These are phyloP conservation scores for Primulina eburnea DNA, from an alignment of 257 asterid genomes.

Conservation along the genomic window DNA sequence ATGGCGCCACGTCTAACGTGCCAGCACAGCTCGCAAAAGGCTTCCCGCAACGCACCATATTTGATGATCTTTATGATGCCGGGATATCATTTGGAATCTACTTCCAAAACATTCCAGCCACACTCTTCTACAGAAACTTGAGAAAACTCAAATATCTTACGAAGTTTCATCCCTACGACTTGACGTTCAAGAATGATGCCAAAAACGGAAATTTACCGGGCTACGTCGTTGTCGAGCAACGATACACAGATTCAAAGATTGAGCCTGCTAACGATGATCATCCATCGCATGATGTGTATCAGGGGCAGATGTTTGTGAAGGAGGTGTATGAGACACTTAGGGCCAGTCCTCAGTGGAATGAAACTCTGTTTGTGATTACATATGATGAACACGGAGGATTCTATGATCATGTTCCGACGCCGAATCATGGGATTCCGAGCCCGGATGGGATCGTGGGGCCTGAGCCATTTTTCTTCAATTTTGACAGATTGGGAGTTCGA, in stretches of 20 bases:
- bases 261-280: slow-evolving; percentile 89
- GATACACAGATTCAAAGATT: slow-evolving; percentile 59
- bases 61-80: slow-evolving; percentile 60
- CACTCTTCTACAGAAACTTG: slow-evolving; percentile 60
- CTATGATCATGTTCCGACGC: slow-evolving; percentile 77
- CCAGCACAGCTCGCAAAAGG: slow-evolving; percentile 53
- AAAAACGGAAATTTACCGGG: slow-evolving; percentile 56
- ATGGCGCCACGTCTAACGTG: slow-evolving; percentile 80
- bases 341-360: slow-evolving; percentile 83
- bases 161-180: slow-evolving; percentile 54
- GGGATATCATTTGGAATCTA: slow-evolving; percentile 64
- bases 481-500: slow-evolving; percentile 77
- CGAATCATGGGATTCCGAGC: slow-evolving; percentile 62
- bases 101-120: slow-evolving; percentile 77
- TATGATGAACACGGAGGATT: slow-evolving; percentile 96
- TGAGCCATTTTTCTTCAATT: slow-evolving; percentile 65
- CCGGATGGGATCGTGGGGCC: slow-evolving; percentile 82
- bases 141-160: slow-evolving; percentile 59
- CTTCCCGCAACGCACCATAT: slow-evolving; percentile 79
- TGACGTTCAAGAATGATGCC: slow-evolving; percentile 60
- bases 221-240: slow-evolving; percentile 87
- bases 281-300: slow-evolving; percentile 83
- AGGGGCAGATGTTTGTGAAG: slow-evolving; percentile 84
- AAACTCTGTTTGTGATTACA: slow-evolving; percentile 60
- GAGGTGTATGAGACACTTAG: slow-evolving; percentile 88